phyloP scores from a whole-genome alignment of 2,329 filamentous ascomycete species.

The Sporothrix schenckii region DNA sequence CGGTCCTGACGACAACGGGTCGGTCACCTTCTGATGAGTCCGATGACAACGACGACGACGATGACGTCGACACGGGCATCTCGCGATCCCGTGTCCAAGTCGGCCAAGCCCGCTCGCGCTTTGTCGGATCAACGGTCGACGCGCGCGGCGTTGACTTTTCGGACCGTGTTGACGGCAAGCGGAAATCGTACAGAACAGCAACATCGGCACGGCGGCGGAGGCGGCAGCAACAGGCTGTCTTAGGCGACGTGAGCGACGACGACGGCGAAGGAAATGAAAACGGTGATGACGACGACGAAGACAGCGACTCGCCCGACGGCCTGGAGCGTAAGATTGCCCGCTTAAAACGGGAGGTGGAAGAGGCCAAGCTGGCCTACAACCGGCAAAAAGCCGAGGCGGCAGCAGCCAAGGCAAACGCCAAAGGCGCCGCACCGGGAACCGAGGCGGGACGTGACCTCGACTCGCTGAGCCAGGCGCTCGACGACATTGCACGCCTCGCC shows the following conservation, averaged over 20 bases:
- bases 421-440: slow-evolving; percentile 40
- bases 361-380: slow-evolving; percentile 66
- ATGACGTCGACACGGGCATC: slow-evolving; percentile 67
- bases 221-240: slow-evolving; percentile 51
- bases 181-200: slow-evolving; percentile 79
- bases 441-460: slow-evolving; percentile 47
- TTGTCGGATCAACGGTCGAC: slow-evolving; percentile 74
- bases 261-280: slow-evolving; percentile 49
- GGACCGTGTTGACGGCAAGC: slow-evolving; percentile 79
- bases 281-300: slow-evolving; percentile 27
- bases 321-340: slow-evolving; percentile 79
- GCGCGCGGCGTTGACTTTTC: slow-evolving; percentile 83
- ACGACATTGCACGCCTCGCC: slow-evolving; percentile 58
- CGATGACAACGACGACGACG: slow-evolving; percentile 65
- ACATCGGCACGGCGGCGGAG: slow-evolving; percentile 61
- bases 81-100: slow-evolving; percentile 76
- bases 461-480: slow-evolving; percentile 71
- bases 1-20: slow-evolving; percentile 65
- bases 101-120: slow-evolving; percentile 77
- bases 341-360: slow-evolving; percentile 79
- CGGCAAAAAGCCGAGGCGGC: slow-evolving; percentile 54
- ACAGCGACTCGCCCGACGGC: slow-evolving; percentile 39
- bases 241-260: slow-evolving; percentile 77
- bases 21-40: slow-evolving; percentile 57
- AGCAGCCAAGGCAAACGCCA: slow-evolving; percentile 42